Conservation (phyloP, 202 grass and related monocot genomes). For the Setaria italica region DNA sequence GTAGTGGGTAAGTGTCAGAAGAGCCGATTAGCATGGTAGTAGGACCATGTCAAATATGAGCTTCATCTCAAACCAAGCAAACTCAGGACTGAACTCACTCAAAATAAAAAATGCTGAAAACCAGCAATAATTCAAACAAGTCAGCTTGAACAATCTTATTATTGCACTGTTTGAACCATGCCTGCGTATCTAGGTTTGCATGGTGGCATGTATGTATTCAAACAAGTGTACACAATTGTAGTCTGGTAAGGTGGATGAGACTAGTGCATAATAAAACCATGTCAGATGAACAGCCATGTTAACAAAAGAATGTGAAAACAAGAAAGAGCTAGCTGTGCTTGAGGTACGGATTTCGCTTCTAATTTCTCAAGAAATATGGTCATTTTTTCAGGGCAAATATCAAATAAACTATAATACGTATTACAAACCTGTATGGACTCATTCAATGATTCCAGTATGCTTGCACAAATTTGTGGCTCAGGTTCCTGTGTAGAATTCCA, state of each 20-base stretch:
- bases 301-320: constrained; percentile 39
- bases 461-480: constrained; percentile 72
- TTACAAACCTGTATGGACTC: constrained; percentile 77
- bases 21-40: neutral
- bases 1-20: constrained; percentile 23
- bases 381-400: constrained; percentile 18
- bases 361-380: constrained; percentile 23
- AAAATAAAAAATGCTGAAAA: neutral
- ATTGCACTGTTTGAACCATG: constrained; percentile 2
- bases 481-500: constrained; percentile 68
- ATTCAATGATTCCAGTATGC: constrained; percentile 78
- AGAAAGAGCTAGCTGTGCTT: constrained; percentile 15
- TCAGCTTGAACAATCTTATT: neutral
- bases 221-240: neutral
- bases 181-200: neutral
- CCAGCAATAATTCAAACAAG: constrained; percentile 1
- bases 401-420: constrained; percentile 38
- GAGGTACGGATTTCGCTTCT: constrained; percentile 31
- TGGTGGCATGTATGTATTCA: constrained; percentile 1
- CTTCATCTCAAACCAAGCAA: neutral
- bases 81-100: neutral
- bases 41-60: constrained; percentile 8
- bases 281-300: constrained; percentile 31
- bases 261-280: neutral
- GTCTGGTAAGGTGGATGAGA: neutral